A percentile compares a stretch with the other conserved stretches of the same genome.
Evolutionary conservation across 768 basidiomycete species (phyloP).

Genomic region (Tulasnella sp.): DNA sequence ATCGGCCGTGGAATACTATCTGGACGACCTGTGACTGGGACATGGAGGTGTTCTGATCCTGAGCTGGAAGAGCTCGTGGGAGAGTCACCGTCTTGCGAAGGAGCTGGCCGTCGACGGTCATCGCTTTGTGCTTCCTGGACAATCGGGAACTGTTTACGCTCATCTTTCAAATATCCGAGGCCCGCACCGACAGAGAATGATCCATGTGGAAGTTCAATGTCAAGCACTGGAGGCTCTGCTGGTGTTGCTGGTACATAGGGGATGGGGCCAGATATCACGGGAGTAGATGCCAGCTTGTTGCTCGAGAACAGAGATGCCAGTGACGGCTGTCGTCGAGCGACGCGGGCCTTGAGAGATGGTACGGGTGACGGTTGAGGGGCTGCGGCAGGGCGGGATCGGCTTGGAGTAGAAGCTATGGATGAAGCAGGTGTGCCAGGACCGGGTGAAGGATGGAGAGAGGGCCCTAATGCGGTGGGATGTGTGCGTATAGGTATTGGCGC

Average conservation of each 20-base stretch:
- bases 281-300: constrained; percentile 13
- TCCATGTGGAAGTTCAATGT: constrained; percentile 1
- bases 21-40: background rate
- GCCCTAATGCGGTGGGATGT: constrained; percentile 1
- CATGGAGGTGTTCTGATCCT: constrained; percentile 7
- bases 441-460: background rate
- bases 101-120: background rate
- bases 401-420: constrained; percentile 15
- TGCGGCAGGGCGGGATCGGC: constrained; percentile 10
- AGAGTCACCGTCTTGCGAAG: background rate
- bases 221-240: constrained; percentile 4
- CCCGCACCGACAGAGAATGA: background rate
- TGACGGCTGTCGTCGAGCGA: constrained; percentile 6
- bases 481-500: constrained; percentile 9
- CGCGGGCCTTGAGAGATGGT: constrained; percentile 8
- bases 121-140: background rate
- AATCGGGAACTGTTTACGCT: background rate
- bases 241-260: constrained; percentile 8
- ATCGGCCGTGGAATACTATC: constrained; percentile 10
- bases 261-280: constrained; percentile 8
- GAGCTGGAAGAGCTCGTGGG: constrained; percentile 3
- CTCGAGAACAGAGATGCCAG: constrained; percentile 7
- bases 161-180: background rate
- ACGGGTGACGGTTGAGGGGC: background rate
- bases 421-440: constrained; percentile 12